Base-by-base conservation (phyloP, 805 yeast species). In the Saccharomyces jurei region DNA sequence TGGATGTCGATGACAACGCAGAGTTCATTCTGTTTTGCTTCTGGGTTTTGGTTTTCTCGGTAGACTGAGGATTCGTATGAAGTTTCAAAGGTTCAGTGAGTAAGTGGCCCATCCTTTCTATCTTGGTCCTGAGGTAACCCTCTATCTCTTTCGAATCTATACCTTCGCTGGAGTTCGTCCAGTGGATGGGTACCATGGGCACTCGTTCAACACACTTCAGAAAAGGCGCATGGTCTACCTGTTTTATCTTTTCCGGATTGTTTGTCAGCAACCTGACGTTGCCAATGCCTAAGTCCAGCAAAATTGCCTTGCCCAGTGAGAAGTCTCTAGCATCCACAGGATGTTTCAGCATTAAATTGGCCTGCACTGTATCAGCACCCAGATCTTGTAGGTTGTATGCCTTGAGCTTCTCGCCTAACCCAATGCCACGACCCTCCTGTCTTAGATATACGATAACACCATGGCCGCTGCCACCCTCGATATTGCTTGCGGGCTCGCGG, bases 341-440 rank as follows among this genome's bases (percentile, higher is more conserved):
- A 65, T 94, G 99, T 62, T 96, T 81, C 58, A 94, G 77, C 74
- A 94, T 70, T 55, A 94, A 74, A 71, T 94, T 94, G 8, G 99
- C 99, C 70, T 91, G 95, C 3, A 94, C 98, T 0, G 99, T 94
- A 70, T 94, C 99, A 6, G 98, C 98, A 6, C 99, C 99, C 54
- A 94, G 76, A 72, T 94, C 99, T 74, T 94, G 99, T 60, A 94
- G 75, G 68, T 94, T 94, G 71, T 94, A 94, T 2, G 98, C 98
- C 72, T 94, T 94, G 60, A 94, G 78, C 71, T 94, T 94, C 68
- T 94, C 99, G 30, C 97, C 96, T n/a, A 94, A 77, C 6, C 99
- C 99, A 56, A 94, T 94, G 21, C 99, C 99, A 56, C 99, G 83
- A 52, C 99, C 99, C 71, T 94, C 99, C 72, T 94, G 99, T 65